Conservation (phyloP, 2,329 filamentous ascomycete species). For the Tetracladium maxilliforme region DNA sequence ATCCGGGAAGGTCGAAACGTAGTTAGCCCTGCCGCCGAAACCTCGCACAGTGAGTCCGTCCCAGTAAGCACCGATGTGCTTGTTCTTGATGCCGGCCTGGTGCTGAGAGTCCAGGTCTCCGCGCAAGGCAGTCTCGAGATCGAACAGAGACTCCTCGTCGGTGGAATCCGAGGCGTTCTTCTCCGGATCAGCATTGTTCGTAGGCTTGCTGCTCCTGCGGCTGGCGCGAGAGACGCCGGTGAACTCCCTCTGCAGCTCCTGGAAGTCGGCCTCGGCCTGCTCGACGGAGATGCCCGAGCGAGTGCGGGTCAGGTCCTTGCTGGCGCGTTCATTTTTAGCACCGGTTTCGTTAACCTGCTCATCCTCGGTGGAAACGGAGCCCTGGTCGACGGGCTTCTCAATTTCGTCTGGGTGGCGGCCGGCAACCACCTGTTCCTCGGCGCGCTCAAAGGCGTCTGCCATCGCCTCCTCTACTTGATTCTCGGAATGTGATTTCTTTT, state of each 20-base stretch:
- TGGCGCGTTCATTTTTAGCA: too few species aligned
- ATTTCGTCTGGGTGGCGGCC: too few species aligned
- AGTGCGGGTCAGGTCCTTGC: too few species aligned
- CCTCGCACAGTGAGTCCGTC: slow-evolving; percentile 63
- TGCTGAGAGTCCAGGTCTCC: slow-evolving; percentile 58
- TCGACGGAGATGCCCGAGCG: slow-evolving; percentile 54
- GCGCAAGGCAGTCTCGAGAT: slow-evolving; percentile 60
- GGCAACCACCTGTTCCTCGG: too few species aligned
- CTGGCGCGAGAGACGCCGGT: slow-evolving; percentile 40
- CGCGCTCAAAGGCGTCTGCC: too few species aligned
- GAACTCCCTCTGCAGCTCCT: slow-evolving; percentile 47
- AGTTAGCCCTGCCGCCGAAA: slow-evolving; percentile 59
- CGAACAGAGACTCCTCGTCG: slow-evolving; percentile 45
- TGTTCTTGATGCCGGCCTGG: slow-evolving; percentile 65
- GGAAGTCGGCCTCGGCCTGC: slow-evolving; percentile 56
- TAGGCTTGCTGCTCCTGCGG: slow-evolving; percentile 16
- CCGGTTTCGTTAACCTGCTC: too few species aligned
- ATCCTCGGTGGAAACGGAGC: too few species aligned
- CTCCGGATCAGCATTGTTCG: slow-evolving; percentile 36
- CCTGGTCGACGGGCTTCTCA: too few species aligned
- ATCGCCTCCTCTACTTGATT: too few species aligned
- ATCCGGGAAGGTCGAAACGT: slow-evolving; percentile 62
- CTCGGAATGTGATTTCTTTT: too few species aligned
- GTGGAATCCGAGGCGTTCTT: slow-evolving; percentile 32
- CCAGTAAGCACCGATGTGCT: slow-evolving; percentile 72